A percentile compares a stretch with the other conserved stretches of the same genome.
These are phyloP conservation scores for Chaetomium cochliodes DNA, from an alignment of 495 filamentous ascomycete species.

Conservation along the genomic window DNA sequence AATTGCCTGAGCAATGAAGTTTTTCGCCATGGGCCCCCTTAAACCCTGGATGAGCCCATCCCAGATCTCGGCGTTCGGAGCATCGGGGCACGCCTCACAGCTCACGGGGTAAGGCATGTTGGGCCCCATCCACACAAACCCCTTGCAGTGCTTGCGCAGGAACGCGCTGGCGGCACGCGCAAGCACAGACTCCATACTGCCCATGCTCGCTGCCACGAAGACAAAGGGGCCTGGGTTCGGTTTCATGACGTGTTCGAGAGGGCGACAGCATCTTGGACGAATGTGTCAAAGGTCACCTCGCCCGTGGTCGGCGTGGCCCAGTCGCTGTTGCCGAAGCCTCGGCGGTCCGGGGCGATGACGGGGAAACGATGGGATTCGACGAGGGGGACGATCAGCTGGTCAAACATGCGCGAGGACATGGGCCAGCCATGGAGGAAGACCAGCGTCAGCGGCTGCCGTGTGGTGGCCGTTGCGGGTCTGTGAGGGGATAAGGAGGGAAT, in stretches of 20 bases:
- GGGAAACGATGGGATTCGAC: constrained; percentile 30
- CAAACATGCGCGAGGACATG: constrained; percentile 36
- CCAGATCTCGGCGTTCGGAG: background rate
- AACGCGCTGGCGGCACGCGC: constrained; percentile 4
- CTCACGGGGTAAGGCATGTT: constrained; percentile 25
- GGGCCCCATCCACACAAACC: constrained; percentile 26
- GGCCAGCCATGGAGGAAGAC: constrained; percentile 39
- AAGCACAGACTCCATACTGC: constrained; percentile 27
- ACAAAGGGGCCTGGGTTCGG: constrained; percentile 21
- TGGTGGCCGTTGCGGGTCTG: background rate
- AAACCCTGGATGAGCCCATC: constrained; percentile 5
- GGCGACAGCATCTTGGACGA: constrained; percentile 19
- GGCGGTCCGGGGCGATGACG: constrained; percentile 34
- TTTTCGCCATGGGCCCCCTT: background rate
- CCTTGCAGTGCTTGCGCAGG: constrained; percentile 17
- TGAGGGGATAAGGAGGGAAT: constrained; percentile 14
- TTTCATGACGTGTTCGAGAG: constrained; percentile 15
- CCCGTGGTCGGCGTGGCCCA: constrained; percentile 18
- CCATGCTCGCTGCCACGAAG: constrained; percentile 33
- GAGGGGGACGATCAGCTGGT: constrained; percentile 30
- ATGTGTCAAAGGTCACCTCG: constrained; percentile 29
- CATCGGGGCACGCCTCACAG: constrained; percentile 10
- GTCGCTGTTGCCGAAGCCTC: constrained; percentile 34
- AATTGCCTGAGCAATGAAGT: background rate
- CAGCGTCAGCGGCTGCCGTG: constrained; percentile 20